Evolutionary conservation across 164 flowering plant genomes (phyloP), one percentile per base, ranked within the genome.

Genomic region (Liriodendron chinense): DNA sequence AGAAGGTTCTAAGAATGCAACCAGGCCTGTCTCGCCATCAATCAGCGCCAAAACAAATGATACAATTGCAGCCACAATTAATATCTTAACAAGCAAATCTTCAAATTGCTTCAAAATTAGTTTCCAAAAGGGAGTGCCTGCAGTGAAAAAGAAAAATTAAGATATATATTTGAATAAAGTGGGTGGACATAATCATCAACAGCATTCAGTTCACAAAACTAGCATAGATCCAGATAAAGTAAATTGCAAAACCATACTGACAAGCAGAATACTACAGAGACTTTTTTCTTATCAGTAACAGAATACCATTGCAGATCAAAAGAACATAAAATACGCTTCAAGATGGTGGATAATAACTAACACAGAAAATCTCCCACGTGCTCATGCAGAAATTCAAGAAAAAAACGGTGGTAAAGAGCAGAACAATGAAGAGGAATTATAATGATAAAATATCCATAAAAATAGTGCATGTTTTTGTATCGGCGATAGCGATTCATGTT

Each of bases 51-150:
- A 83, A 80, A 92, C 18, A 72, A 95, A 92, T 64, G 99, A 95
- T 70, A 95, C 84, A 68, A 92, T 14, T 21, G 99, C 99, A 47
- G 99, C 96, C 20, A 83, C 98, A 80, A 95, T 93, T 81, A 95
- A 80, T 85, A 93, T 95, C 87, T 92, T 95, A n/a, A 95, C 99
- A 68, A 95, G 98, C 83, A 95, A 89, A 85, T 95, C 99, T 84
- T 95, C 97, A 80, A 95, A 95, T 74, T 95, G 99, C 85, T 92
- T 95, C 84, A 95, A 73, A 65, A 95, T 92, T 85, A 95, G 79
- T 76, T 87, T 92, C 99, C 99, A 95, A 59, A 95, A 93, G 9
- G 98, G 93, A 74, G 96, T 91, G 76, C 96, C 99, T 95, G 90
- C 82, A 87, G 53, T 50, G 61, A 84, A 70, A 28, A 61, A 9